These are phyloP conservation scores for Vicia faba DNA, from an alignment of 306 rosid genomes.

Conservation along the genomic window DNA sequence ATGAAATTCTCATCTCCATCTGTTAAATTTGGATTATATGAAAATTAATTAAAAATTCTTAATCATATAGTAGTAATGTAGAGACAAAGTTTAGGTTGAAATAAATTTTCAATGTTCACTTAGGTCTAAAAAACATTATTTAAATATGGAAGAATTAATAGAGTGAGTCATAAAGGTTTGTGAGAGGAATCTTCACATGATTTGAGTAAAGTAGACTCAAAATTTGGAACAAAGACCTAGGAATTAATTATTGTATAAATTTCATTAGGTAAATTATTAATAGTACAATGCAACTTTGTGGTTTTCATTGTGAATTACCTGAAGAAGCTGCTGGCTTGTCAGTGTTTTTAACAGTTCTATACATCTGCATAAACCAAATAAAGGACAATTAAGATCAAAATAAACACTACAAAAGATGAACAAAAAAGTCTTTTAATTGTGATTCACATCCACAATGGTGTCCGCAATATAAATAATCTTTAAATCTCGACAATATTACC, in stretches of 20 bases:
- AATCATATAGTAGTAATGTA: background rate
- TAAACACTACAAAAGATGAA: background rate
- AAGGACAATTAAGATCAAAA: conserved; percentile 25
- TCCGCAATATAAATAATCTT: background rate
- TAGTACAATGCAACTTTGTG: background rate
- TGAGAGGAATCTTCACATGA: conserved; percentile 49
- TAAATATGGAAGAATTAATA: conserved; percentile 26
- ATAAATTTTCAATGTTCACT: background rate
- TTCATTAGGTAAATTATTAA: conserved; percentile 27
- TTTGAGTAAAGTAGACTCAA: conserved; percentile 34
- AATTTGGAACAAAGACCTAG: conserved; percentile 42
- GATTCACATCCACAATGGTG: background rate
- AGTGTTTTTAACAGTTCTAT: conserved; percentile 90
- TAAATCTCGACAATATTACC: background rate
- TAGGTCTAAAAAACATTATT: background rate
- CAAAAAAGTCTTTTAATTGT: background rate
- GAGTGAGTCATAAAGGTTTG: conserved; percentile 48
- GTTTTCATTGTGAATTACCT: conserved; percentile 50
- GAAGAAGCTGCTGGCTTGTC: conserved; percentile 87
- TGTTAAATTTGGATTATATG: conserved; percentile 37
- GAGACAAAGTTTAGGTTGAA: background rate
- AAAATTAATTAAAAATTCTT: conserved; percentile 21
- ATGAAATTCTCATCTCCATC: conserved; percentile 85
- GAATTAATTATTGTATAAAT: conserved; percentile 33
- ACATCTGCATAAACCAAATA: conserved; percentile 67